A percentile compares a stretch with the other conserved stretches of the same genome.
phyloP scores from a whole-genome alignment of 2,329 filamentous ascomycete species.

The Aspergillus brunneoviolaceus region DNA sequence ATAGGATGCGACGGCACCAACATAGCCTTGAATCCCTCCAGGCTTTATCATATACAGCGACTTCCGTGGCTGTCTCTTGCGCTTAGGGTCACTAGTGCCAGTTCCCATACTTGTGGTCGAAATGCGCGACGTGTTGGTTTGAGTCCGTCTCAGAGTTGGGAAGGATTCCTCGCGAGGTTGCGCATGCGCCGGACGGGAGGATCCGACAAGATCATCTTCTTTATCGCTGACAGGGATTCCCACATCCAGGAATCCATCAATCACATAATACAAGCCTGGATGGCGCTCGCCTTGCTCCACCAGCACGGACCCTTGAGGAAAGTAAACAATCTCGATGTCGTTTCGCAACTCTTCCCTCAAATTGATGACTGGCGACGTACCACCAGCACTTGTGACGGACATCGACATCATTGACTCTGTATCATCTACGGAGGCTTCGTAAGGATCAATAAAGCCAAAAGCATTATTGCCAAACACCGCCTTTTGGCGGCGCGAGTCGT shows the following conservation, averaged over 20 bases:
- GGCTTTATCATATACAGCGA: conserved; percentile 91
- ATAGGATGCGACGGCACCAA: conserved; percentile 91
- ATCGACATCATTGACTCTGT: conserved; percentile 74
- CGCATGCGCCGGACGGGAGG: conserved; percentile 29
- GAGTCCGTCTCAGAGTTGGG: conserved; percentile 47
- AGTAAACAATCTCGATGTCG: conserved; percentile 96
- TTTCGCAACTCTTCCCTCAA: conserved; percentile 79
- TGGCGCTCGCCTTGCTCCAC: conserved; percentile 98
- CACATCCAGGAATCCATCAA: conserved; percentile 95
- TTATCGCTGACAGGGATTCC: conserved; percentile 74
- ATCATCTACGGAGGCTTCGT: conserved; percentile 72
- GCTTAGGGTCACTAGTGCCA: conserved; percentile 32
- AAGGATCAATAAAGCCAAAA: conserved; percentile 86
- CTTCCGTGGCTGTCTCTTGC: conserved; percentile 54
- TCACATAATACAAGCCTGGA: conserved; percentile 93
- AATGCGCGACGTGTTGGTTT: conserved; percentile 43
- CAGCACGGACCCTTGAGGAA: conserved; percentile 88
- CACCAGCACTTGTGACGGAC: conserved; percentile 65
- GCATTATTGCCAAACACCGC: conserved; percentile 83
- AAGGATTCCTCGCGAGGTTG: conserved; percentile 40
- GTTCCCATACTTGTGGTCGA: conserved; percentile 18
- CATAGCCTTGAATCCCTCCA: conserved; percentile 88
- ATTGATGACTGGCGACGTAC: conserved; percentile 62
- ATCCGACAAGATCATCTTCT: conserved; percentile 40
- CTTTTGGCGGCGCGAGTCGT: conserved; percentile 78